Conservation (phyloP, 2,329 filamentous ascomycete species). For the Epichloe gansuensis region DNA sequence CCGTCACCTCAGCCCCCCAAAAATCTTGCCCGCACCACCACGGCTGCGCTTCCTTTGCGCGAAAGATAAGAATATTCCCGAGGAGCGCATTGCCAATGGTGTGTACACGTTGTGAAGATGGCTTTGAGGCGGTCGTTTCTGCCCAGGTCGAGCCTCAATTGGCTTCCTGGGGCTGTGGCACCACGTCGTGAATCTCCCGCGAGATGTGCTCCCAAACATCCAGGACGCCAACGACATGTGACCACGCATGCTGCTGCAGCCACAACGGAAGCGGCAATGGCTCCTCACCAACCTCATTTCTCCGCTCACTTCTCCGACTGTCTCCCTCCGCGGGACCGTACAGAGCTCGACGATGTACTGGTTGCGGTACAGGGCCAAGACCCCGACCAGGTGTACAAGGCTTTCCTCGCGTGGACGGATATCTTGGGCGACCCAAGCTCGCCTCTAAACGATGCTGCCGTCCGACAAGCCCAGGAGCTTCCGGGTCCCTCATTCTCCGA, state of each 20-base stretch:
- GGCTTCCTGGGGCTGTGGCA: constrained; percentile 5
- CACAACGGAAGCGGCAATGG: constrained; percentile 4
- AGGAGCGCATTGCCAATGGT: background rate
- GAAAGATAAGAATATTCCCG: background rate
- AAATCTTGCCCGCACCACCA: background rate
- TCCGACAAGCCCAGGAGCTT: constrained; percentile 25
- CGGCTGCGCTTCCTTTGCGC: background rate
- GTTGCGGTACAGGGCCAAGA: constrained; percentile 20
- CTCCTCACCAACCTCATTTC: constrained; percentile 2
- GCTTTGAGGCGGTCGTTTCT: constrained; percentile 15
- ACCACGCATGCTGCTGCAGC: constrained; percentile 10
- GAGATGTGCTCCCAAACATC: constrained; percentile 5
- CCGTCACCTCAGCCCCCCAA: background rate
- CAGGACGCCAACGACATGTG: constrained; percentile 12
- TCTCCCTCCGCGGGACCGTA: constrained; percentile 6
- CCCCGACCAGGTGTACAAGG: constrained; percentile 10
- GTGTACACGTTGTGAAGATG: constrained; percentile 14
- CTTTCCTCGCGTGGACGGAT: constrained; percentile 17
- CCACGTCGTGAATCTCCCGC: constrained; percentile 13
- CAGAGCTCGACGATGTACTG: constrained; percentile 16
- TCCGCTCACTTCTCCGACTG: constrained; percentile 7
- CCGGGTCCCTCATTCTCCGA: constrained; percentile 47
- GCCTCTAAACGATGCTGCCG: constrained; percentile 13
- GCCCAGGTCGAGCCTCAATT: constrained; percentile 13
- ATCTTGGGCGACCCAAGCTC: constrained; percentile 10